Evolutionary conservation across 2,329 filamentous ascomycete species (phyloP), one percentile per base, ranked within the genome.

Genomic region (Pseudonectria buxi): DNA sequence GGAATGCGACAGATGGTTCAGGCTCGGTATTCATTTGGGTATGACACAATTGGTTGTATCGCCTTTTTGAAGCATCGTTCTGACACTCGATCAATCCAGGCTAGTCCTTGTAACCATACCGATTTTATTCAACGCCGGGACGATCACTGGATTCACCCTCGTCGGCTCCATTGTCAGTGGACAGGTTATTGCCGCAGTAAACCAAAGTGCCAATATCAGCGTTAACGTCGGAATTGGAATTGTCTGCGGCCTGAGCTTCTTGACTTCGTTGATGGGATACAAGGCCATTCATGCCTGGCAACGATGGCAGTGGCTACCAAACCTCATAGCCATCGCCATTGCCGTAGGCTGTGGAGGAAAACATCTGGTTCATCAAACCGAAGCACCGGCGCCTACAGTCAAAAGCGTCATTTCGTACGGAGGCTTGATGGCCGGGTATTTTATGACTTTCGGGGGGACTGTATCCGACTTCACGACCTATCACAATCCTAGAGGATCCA

Each of bases 1-100:
- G 76, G 74, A 11, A 64, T 79, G 61, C 63, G 76, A 13, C 74
- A 79, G 51, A 68, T 78, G 50, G 67, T 79, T 6, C 73, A 77
- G 45, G 73, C 76, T n/a, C 64, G 76, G 22, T 80, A 76, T 54
- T 69, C 70, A 1, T 80, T 76, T 48, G 74, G 73, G 63, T 72
- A 28, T 22, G 47, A 27, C 10, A 14, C 11, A 14, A 9, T 22
- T 22, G 18, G 18, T 16, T 28, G 9, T 15, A 7, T 28, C 13
- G 16, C 16, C 9, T 26, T 18, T 30, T 12, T 7, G 12, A 11
- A 13, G 12, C 10, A 12, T 13, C 10, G 15, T 28, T 10, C n/a
- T 12, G 16, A 15, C 6, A n/a, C 10, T 5, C 18, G 5, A 26
- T 10, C 10, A 25, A 47, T 51, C 4, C 22, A 64, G 66, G 2